phyloP scores from a whole-genome alignment of 805 yeast genomes.

The Pachysolen tannophilus region DNA sequence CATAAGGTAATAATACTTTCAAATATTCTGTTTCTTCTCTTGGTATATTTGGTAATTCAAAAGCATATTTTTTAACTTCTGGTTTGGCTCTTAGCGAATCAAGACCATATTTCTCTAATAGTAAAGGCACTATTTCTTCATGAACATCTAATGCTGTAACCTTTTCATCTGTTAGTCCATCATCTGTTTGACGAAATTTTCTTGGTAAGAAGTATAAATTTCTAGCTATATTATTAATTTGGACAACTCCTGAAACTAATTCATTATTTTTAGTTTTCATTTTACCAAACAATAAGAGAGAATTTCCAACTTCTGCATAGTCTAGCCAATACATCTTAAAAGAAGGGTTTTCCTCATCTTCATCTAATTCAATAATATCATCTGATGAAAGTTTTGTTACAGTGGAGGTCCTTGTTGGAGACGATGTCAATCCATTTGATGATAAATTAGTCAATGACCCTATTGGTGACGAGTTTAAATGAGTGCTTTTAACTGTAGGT shows the following conservation, averaged over 20 bases:
- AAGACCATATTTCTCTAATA: constrained; percentile 56
- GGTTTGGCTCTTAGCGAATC: constrained; percentile 62
- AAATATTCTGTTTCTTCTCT: constrained; percentile 64
- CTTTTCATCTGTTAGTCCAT: constrained; percentile 19
- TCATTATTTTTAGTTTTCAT: constrained; percentile 49
- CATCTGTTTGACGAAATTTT: constrained; percentile 25
- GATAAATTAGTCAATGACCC: constrained; percentile 1
- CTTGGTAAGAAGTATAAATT: constrained; percentile 78
- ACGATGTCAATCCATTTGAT: constrained; percentile 3
- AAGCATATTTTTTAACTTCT: constrained; percentile 73
- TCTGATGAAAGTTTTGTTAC: constrained; percentile 14
- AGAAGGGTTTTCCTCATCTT: constrained; percentile 31
- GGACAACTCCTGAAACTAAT: constrained; percentile 68
- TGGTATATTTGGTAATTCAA: constrained; percentile 78
- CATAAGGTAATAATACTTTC: constrained; percentile 68
- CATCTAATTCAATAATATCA: constrained; percentile 22
- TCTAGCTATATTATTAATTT: constrained; percentile 59
- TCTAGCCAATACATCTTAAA: constrained; percentile 88
- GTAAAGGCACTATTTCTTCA: constrained; percentile 63
- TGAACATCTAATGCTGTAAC: constrained; percentile 59
- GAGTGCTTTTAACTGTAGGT: constrained; percentile 3
- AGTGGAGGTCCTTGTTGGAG: too few relatives aligned
- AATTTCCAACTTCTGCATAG: constrained; percentile 66
- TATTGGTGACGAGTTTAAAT: constrained; percentile 18
- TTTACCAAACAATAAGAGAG: constrained; percentile 76